Percentiles rank a stretch among this genome's conserved stretches.
Conservation (phyloP, 805 yeast genomes). For the Saccharomyces mikatae region DNA sequence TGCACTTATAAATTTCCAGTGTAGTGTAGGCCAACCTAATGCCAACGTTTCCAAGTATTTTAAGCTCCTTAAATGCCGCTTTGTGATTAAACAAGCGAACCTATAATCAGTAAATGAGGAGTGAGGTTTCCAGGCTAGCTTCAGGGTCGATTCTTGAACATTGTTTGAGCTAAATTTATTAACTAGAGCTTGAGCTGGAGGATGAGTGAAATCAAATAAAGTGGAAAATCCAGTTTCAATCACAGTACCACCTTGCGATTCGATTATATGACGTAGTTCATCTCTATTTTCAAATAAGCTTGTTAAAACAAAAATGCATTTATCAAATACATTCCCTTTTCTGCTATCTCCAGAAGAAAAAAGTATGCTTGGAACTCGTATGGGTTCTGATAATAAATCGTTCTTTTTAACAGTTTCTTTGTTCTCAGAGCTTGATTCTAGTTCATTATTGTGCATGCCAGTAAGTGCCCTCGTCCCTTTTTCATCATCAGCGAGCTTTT, state of each 20-base stretch:
- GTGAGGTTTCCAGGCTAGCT: conserved; percentile 9
- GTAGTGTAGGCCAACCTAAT: conserved; percentile 78
- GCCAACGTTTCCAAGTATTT: conserved; percentile 74
- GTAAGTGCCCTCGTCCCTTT: not conserved
- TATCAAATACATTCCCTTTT: conserved; percentile 20
- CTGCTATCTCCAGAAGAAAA: not conserved
- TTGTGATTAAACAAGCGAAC: conserved; percentile 63
- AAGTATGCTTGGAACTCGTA: not conserved
- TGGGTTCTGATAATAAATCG: not conserved
- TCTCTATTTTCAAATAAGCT: conserved; percentile 27
- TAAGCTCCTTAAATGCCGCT: conserved; percentile 51
- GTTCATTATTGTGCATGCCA: not conserved
- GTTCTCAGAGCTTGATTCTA: not conserved
- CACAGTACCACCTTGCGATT: conserved; percentile 37
- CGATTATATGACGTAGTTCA: conserved; percentile 32
- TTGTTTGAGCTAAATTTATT: not conserved
- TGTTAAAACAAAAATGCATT: conserved; percentile 36
- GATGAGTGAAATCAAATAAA: conserved; percentile 12
- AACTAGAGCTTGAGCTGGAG: conserved; percentile 2
- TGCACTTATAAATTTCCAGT: conserved; percentile 48
- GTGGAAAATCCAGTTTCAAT: conserved; percentile 31
- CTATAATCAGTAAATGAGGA: conserved; percentile 20
- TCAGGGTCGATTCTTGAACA: conserved; percentile 1
- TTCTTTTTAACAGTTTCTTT: not conserved
- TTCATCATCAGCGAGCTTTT: not conserved